Evolutionary conservation across 1,284 basidiomycete genomes (phyloP).

Genomic region (Chalciporus sp.): DNA sequence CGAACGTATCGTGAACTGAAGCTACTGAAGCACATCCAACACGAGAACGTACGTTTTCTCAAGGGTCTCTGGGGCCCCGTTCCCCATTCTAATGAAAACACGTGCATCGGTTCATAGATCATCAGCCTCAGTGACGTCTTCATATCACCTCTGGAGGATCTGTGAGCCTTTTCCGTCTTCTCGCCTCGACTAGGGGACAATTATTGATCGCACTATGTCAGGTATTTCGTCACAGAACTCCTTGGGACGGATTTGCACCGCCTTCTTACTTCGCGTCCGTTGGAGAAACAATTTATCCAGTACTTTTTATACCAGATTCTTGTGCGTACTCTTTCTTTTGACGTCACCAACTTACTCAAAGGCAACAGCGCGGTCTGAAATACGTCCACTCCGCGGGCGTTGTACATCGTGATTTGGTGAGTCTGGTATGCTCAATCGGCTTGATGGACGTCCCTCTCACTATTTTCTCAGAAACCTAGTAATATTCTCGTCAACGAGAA

Average conservation of each 20-base stretch:
- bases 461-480: conserved; percentile 81
- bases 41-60: conserved; percentile 82
- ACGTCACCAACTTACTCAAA: conserved; percentile 8
- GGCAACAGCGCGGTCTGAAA: conserved; percentile 87
- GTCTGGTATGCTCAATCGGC: conserved; percentile 29
- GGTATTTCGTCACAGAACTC: conserved; percentile 99
- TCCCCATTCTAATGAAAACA: conserved; percentile 5
- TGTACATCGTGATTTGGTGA: conserved; percentile 92
- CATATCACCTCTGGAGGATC: conserved; percentile 97
- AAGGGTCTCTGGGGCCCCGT: neutral
- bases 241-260: conserved; percentile 98
- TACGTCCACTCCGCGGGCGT: conserved; percentile 99
- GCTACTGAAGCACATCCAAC: conserved; percentile 97
- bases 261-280: conserved; percentile 91
- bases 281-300: conserved; percentile 99
- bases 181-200: neutral
- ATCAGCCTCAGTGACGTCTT: conserved; percentile 99
- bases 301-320: conserved; percentile 99
- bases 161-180: conserved; percentile 53
- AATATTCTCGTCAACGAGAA: conserved; percentile 99
- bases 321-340: conserved; percentile 46
- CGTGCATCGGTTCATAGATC: conserved; percentile 60
- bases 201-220: conserved; percentile 33
- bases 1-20: conserved; percentile 98
- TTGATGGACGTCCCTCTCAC: neutral